phyloP scores from a whole-genome alignment of 2,329 filamentous ascomycete species.

The Westerdykella sp. region DNA sequence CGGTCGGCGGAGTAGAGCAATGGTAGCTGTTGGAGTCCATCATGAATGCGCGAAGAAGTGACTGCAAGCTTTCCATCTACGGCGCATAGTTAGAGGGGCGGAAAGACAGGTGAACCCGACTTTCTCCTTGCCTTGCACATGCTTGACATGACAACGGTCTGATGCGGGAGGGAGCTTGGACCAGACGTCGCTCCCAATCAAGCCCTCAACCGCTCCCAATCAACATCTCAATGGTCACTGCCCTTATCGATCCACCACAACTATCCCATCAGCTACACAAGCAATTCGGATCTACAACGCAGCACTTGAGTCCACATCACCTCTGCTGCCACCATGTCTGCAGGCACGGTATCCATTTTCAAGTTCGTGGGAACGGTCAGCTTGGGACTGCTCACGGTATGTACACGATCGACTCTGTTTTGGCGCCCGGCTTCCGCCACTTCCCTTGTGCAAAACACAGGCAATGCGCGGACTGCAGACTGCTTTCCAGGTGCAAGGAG shows the following conservation, averaged over 20 bases:
- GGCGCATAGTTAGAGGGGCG: background rate
- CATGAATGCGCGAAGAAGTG: too few relatives aligned
- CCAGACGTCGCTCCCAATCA: background rate
- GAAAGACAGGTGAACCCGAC: too few relatives aligned
- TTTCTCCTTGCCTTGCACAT: too few relatives aligned
- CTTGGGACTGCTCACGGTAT: slow-evolving; percentile 79
- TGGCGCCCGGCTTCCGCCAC: background rate
- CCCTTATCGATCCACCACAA: background rate
- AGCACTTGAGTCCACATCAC: slow-evolving; percentile 1
- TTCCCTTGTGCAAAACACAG: slow-evolving; percentile 3
- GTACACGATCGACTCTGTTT: slow-evolving; percentile 28
- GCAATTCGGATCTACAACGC: slow-evolving; percentile 1
- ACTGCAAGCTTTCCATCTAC: too few relatives aligned
- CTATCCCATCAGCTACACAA: background rate
- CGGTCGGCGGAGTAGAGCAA: background rate
- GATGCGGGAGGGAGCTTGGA: background rate
- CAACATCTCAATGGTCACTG: background rate
- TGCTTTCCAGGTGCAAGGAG: too few relatives aligned
- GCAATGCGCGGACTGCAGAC: background rate
- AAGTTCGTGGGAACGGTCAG: slow-evolving; percentile 93
- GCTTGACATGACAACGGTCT: too few relatives aligned
- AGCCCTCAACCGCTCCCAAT: background rate
- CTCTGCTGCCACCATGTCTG: slow-evolving; percentile 46
- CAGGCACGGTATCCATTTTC: slow-evolving; percentile 65
- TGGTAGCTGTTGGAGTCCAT: too few relatives aligned